These are phyloP conservation scores for Myxozyma neglecta DNA, from an alignment of 805 yeast genomes.

Conservation along the genomic window DNA sequence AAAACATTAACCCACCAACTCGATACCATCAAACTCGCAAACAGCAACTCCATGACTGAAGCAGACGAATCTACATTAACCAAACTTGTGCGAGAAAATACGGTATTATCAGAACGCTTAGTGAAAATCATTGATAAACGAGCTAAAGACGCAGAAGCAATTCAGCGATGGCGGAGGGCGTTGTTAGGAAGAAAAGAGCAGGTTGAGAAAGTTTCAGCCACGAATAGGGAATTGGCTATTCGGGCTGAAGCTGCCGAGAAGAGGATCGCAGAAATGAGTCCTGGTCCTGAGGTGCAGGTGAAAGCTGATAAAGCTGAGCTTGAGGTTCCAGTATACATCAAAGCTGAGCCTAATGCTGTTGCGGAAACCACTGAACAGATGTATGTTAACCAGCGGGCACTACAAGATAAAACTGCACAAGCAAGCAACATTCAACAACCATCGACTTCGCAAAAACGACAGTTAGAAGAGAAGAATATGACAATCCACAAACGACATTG, in stretches of 20 bases:
- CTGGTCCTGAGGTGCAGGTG: not conserved
- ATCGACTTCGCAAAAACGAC: not conserved
- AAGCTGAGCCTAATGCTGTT: not conserved
- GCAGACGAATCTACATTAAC: not conserved
- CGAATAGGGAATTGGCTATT: not conserved
- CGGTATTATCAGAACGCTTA: not conserved
- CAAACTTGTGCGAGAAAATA: not conserved
- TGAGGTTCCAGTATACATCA: not conserved
- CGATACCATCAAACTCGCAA: not conserved
- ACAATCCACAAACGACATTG: not conserved
- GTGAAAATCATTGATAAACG: not conserved
- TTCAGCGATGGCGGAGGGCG: not conserved
- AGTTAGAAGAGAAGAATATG: not conserved
- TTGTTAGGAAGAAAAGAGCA: not conserved
- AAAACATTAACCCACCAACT: not conserved
- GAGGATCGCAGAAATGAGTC: not conserved
- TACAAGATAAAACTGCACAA: not conserved
- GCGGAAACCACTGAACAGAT: too few relatives aligned
- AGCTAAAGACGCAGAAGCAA: not conserved
- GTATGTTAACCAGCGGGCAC: too few relatives aligned
- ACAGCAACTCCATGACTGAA: not conserved
- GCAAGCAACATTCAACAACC: not conserved
- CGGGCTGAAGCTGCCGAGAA: not conserved
- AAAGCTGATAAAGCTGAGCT: not conserved
- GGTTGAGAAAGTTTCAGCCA: not conserved